Conservation (phyloP, 192 early-diverging fungal genomes). For the Dissophora globulifera region DNA sequence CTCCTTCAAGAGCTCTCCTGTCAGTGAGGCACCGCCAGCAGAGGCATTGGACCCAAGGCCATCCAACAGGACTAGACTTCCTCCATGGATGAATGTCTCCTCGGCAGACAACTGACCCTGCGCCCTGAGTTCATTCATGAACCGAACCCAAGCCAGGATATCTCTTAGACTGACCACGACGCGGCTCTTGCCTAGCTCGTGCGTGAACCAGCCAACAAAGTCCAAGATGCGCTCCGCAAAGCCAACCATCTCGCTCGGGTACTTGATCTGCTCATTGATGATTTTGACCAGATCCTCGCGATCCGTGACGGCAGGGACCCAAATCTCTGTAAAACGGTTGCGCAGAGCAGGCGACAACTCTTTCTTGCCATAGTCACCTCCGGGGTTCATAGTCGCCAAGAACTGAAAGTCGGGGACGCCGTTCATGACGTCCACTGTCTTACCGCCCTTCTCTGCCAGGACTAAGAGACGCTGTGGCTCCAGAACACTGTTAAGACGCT, state of each 20-base stretch:
- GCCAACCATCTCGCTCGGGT: conserved; percentile 39
- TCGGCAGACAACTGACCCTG: conserved; percentile 58
- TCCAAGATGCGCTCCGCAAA: conserved; percentile 75
- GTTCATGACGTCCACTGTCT: conserved; percentile 74
- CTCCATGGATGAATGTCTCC: conserved; percentile 85
- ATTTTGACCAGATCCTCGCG: conserved; percentile 77
- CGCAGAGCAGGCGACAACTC: conserved; percentile 96
- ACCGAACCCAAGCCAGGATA: conserved; percentile 92
- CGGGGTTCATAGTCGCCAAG: conserved; percentile 99
- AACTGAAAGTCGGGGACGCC: conserved; percentile 85
- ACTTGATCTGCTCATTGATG: conserved; percentile 63
- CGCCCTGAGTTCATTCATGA: conserved; percentile 69
- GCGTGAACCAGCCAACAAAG: conserved; percentile 85
- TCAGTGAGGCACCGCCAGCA: conserved; percentile 59
- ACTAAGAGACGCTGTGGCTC: conserved; percentile 88
- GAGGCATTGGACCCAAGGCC: conserved; percentile 87
- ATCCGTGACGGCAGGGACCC: conserved; percentile 91
- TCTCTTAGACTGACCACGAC: conserved; percentile 86
- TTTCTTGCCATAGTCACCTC: conserved; percentile 99
- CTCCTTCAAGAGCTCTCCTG: conserved; percentile 59
- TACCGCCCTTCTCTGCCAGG: conserved; percentile 90
- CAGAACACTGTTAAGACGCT: conserved; percentile 94
- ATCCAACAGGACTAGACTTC: conserved; percentile 90
- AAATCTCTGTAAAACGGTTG: conserved; percentile 98
- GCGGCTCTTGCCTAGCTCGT: conserved; percentile 64